phyloP scores from a whole-genome alignment of 225 moss, liverwort and hornwort species.

The Thuidium tamariscinum region DNA sequence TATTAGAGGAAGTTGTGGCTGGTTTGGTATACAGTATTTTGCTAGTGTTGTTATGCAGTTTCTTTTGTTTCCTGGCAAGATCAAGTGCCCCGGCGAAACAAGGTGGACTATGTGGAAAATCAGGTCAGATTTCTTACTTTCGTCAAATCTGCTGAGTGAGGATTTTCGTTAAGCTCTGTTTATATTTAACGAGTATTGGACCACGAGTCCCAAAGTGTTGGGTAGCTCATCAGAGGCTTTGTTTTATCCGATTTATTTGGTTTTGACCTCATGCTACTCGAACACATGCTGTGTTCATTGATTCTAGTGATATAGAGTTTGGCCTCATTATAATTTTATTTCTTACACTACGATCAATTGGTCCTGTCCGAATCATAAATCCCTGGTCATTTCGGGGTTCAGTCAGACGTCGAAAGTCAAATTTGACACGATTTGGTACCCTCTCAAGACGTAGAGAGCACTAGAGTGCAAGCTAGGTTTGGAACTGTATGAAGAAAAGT shows the following conservation, averaged over 20 bases:
- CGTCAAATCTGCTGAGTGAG: background rate
- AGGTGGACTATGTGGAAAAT: background rate
- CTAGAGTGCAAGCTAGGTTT: background rate
- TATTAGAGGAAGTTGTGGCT: slow-evolving; percentile 1
- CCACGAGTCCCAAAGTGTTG: background rate
- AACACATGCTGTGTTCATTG: background rate
- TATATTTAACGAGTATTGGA: background rate
- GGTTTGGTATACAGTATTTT: background rate
- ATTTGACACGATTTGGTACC: background rate
- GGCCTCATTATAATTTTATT: background rate
- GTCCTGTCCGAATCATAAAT: background rate
- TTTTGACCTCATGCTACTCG: background rate
- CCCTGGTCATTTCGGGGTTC: background rate
- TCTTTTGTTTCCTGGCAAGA: background rate
- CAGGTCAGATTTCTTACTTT: slow-evolving; percentile 6
- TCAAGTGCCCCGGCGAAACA: background rate
- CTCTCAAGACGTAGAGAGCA: background rate
- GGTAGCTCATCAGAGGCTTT: background rate
- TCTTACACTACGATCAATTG: too few species aligned
- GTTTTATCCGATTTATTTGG: background rate
- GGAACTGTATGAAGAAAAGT: background rate
- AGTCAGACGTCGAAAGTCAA: background rate
- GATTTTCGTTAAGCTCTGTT: background rate
- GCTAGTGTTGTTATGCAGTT: slow-evolving; percentile 5
- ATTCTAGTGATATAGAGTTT: background rate